Base-by-base conservation (phyloP, 176 grass and related monocot species). In the Oryza glaberrima region DNA sequence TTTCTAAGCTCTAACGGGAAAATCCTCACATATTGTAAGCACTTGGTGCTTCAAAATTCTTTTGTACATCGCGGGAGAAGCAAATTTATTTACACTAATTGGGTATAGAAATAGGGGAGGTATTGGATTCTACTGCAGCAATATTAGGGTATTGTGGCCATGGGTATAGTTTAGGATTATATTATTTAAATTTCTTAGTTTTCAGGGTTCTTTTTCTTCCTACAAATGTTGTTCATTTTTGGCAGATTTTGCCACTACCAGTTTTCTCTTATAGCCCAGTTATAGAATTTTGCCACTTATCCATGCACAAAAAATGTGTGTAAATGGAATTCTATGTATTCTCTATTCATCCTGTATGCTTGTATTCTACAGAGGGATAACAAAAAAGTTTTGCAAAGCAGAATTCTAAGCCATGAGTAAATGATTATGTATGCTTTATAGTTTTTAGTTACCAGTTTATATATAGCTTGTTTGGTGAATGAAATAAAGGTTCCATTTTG, bases 1-100 rank as follows among this genome's bases (percentile, higher is more conserved):
- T 52, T 88, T 92, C 25, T 92, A 67, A 90, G 61, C 67, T 69
- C 10, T 67, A 16, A 26, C 2, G 15, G 43, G 43, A 45, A 70
- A 65, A 45, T 68, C 16, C 25, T 68, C 20, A 80, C 69, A 67
- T 26, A 36, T 73, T 40, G 72, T 15, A 88, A 84, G 47, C 19
- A 84, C 36, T 20, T 5, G 1, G 12, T 12, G 11, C 22, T 75
- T 40, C 19, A 65, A 56, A 51, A 40, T 63, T 71, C 52, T 54
- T 73, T 28, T 82, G 38, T 77, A 70, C 17, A 83, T 71, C 22
- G 43, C 9, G 20, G 10, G 30, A 13, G 13, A 35, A 36, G 23
- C 63, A 61, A 17, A 80, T 47, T 48, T 56, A 65, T 79, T 73
- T 79, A 60, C 22, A 69, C 48, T 84, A 17, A 87, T 72, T 15